Evolutionary conservation across 1,284 basidiomycete species (phyloP), one percentile per base, ranked within the genome.

Genomic region (Xerocomus nothofagi): DNA sequence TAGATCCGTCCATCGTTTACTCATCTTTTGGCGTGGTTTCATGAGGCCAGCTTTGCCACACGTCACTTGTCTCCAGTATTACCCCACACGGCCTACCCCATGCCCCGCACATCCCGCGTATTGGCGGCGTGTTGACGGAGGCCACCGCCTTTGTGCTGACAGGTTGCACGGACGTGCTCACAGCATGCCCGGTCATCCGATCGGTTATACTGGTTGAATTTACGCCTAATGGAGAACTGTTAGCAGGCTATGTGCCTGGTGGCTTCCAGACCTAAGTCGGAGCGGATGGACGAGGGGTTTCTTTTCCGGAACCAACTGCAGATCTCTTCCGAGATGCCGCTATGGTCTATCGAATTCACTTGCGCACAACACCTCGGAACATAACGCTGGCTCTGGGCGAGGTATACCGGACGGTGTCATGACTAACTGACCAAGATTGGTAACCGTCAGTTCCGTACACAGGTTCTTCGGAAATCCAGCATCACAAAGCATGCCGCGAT

Each of bases 11-110:
- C 50, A 59, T 41, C 46, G 33, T 39, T 32, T 11, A 27, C 26
- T 11, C 24, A 27, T 11, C 10, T 15, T 45, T 44, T 30, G 47
- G 50, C 55, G 47, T 33, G 37, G 32, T 49, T 44, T 27, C 26
- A 27, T 27, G 26, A 27, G 9, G 26, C 26, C 33, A 37, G 14
- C 37, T 27, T 34, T 24, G 52, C 50, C 40, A 57, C 50, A 53
- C 29, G 39, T 29, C 41, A 40, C 26, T 37, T 15, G 47, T 26
- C 43, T 33, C 27, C 38, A 38, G 29, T 39, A 38, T 24, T 40
- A 34, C 49, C 50, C 41, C 50, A 46, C 44, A 57, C 50, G 54
- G 62, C 60, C 51, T 59, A 61, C 64, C 64, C 61, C 61, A 53
- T 59, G 58, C 57, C 60, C 64, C 60, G 50, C 58, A 61, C 38